Base-by-base conservation (phyloP, 163 green algal genomes). In the Chlamydomonas reinhardtii region DNA sequence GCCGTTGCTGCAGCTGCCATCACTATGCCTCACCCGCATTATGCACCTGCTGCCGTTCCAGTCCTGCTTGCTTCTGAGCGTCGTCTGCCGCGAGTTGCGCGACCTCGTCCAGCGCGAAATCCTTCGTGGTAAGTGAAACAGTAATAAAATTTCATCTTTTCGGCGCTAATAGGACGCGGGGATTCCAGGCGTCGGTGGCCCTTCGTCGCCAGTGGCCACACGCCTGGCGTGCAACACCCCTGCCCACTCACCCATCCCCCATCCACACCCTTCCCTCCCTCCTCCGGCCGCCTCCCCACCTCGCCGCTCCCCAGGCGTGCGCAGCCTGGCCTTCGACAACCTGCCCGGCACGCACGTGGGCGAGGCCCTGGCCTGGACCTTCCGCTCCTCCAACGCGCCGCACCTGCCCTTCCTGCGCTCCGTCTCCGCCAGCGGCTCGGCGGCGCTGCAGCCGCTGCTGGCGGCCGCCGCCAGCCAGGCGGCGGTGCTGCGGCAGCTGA, bases 391-490 rank as follows among this genome's bases (percentile, higher is more conserved):
- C 4, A 70, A 72, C n/a, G 34, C 48, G 48, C 48, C 48, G 48
- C 5, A 56, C 48, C 48, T 85, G 24, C 39, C 31, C 19, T 25
- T 19, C 15, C 68, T 85, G 11, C 48, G 52, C 14, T 31, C 31
- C 32, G 59, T 85, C 31, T 37, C 79, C 6, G 79, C 68, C 12
- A 64, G 68, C 2, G 79, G 79, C 31, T 48, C 74, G 22, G 73
- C 79, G 15, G 64, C 68, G 68, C 52, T 85, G 52, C 31, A 71
- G 17, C 29, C 79, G 22, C 15, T 85, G 22, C 31, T 85, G 48
- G 48, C 17, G 11, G 48, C 48, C 48, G 48, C 48, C 48, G 19
- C 6, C 14, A 56, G 9, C 48, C 17, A 56, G 48, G 48, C 48
- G 48, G 11, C 48, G 48, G 48, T 56, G 14, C 68, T 85, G 29